These are phyloP conservation scores for Hibiscus tridactylites DNA, from an alignment of 345 rosid species.

Conservation along the genomic window DNA sequence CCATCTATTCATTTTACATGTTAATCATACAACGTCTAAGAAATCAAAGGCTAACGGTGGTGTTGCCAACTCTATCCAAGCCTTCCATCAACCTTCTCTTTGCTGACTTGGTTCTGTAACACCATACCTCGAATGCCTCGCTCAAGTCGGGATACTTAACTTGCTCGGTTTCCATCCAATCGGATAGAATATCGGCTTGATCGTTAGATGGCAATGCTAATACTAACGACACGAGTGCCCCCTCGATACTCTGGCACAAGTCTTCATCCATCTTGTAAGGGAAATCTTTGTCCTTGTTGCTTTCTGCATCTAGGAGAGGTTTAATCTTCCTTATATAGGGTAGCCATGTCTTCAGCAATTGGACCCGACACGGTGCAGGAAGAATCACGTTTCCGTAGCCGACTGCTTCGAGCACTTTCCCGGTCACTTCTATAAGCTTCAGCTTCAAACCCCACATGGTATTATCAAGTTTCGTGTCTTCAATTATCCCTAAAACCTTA, in stretches of 20 bases:
- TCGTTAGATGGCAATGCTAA: conserved; percentile 77
- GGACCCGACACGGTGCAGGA: conserved; percentile 40
- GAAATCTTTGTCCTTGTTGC: conserved; percentile 33
- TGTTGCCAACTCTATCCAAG: conserved; percentile 29
- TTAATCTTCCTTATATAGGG: conserved; percentile 79
- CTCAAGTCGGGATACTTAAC: conserved; percentile 75
- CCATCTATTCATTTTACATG: not conserved
- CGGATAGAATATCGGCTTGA: conserved; percentile 79
- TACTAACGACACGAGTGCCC: conserved; percentile 60
- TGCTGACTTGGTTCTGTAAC: conserved; percentile 90
- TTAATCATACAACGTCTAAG: conserved; percentile 9
- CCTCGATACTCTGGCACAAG: conserved; percentile 68
- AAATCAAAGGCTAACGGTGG: conserved; percentile 28
- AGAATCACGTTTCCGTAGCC: conserved; percentile 85
- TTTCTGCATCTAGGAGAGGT: conserved; percentile 50
- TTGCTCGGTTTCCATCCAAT: conserved; percentile 69
- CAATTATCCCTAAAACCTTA: conserved; percentile 38
- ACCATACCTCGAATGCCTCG: conserved; percentile 96
- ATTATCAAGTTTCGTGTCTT: conserved; percentile 49
- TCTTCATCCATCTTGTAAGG: conserved; percentile 71
- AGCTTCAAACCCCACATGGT: conserved; percentile 61
- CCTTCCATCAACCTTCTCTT: conserved; percentile 75
- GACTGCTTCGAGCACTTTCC: conserved; percentile 80
- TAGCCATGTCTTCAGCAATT: conserved; percentile 66
- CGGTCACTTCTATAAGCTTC: conserved; percentile 67